Percentiles rank a stretch among this genome's conserved stretches.
phyloP scores from a whole-genome alignment of 2,329 filamentous ascomycete genomes.

The Lecanicillium sp. region DNA sequence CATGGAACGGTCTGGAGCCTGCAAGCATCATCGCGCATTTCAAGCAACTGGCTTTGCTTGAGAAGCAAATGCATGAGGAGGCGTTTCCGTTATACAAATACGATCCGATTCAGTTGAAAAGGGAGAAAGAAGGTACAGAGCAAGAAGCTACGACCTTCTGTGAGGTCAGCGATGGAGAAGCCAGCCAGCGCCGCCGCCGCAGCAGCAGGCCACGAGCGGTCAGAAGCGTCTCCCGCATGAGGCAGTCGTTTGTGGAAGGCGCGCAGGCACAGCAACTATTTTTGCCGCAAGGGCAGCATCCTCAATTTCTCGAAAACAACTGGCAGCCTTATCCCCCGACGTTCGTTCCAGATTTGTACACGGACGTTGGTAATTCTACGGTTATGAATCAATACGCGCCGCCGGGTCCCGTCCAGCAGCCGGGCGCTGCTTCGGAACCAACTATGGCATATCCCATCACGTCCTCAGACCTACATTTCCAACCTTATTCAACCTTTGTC shows the following conservation, averaged over 20 bases:
- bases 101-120: slow-evolving; percentile 46
- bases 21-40: slow-evolving; percentile 67
- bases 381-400: background rate
- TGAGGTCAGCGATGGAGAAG: slow-evolving; percentile 34
- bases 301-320: background rate
- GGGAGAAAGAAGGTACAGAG: slow-evolving; percentile 51
- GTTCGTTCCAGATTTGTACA: background rate
- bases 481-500: background rate
- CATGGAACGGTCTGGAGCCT: slow-evolving; percentile 73
- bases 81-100: slow-evolving; percentile 95
- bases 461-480: background rate
- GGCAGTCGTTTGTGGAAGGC: background rate
- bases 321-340: background rate
- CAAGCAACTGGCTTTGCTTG: slow-evolving; percentile 70
- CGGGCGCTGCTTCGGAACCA: background rate
- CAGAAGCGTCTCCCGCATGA: slow-evolving; percentile 8
- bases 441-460: background rate
- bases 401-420: background rate
- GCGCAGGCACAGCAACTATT: background rate
- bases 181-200: background rate
- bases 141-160: slow-evolving; percentile 28
- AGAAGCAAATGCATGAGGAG: slow-evolving; percentile 75
- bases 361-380: background rate
- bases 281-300: background rate
- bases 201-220: background rate